phyloP scores from a whole-genome alignment of 192 early-diverging fungal species.

The Linnemannia schmuckeri region DNA sequence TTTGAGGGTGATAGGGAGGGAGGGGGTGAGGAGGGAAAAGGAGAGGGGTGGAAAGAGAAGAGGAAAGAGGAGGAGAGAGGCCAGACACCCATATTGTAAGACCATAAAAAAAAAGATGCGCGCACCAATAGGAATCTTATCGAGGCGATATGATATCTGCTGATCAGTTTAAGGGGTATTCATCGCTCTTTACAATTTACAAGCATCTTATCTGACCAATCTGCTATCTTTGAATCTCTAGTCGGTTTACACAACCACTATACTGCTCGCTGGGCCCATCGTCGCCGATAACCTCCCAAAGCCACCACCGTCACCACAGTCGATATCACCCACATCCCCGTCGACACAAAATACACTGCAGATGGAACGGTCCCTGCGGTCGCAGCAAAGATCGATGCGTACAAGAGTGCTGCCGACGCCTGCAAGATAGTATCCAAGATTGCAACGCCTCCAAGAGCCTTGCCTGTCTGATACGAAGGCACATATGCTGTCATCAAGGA shows the following conservation, averaged over 20 bases:
- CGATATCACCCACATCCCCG: not conserved
- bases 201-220: not conserved
- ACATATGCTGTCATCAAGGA: conserved; percentile 26
- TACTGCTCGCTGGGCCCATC: not conserved
- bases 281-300: not conserved
- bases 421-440: conserved; percentile 14
- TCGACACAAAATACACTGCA: conserved; percentile 13
- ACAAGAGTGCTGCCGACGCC: not conserved
- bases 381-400: conserved; percentile 21
- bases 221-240: not conserved
- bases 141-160: conserved; percentile 25
- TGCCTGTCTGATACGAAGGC: conserved; percentile 23
- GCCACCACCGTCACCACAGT: not conserved
- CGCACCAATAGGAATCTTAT: conserved; percentile 23
- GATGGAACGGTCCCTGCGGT: conserved; percentile 11
- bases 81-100: not conserved
- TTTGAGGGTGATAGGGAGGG: not conserved
- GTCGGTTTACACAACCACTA: not conserved
- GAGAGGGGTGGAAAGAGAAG: not conserved
- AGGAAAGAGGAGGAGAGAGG: not conserved
- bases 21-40: not conserved
- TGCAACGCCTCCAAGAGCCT: conserved; percentile 19
- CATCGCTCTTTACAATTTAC: not conserved
- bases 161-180: conserved; percentile 14
- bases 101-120: conserved; percentile 4